Percentiles rank a stretch among this genome's conserved stretches.
Conservation (phyloP, 2,329 filamentous ascomycete species). For the Fusarium pseudograminearum region DNA sequence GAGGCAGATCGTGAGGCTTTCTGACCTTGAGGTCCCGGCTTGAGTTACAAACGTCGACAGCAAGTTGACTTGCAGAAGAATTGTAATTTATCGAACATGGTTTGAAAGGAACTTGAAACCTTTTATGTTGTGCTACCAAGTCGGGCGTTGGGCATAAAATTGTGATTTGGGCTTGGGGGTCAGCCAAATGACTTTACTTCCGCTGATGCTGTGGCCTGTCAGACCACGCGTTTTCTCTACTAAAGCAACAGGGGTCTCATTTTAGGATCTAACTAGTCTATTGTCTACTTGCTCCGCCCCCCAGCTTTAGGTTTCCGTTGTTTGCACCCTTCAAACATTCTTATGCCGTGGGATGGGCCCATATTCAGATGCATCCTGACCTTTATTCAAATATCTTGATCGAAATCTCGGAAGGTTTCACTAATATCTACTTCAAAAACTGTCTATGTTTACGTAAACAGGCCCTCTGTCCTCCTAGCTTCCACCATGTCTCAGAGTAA, state of each 20-base stretch:
- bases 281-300: slow-evolving; percentile 9
- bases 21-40: neutral
- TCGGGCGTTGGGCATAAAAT: no score
- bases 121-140: neutral
- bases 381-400: neutral
- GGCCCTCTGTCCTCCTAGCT: no score
- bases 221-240: neutral
- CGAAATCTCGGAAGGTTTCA: neutral
- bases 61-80: neutral
- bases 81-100: neutral
- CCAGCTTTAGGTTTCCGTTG: neutral
- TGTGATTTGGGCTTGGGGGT: neutral
- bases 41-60: neutral
- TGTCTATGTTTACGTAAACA: slow-evolving; percentile 1
- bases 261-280: no score
- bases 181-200: neutral
- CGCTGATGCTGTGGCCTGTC: neutral
- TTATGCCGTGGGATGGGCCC: neutral
- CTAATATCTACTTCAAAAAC: no score
- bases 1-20: neutral
- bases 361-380: neutral
- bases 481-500: neutral
- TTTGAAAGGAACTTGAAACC: no score
- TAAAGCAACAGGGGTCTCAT: neutral
- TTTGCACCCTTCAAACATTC: neutral